Base-by-base conservation (phyloP, 75 land plant genomes). In the Azolla pinnata region DNA sequence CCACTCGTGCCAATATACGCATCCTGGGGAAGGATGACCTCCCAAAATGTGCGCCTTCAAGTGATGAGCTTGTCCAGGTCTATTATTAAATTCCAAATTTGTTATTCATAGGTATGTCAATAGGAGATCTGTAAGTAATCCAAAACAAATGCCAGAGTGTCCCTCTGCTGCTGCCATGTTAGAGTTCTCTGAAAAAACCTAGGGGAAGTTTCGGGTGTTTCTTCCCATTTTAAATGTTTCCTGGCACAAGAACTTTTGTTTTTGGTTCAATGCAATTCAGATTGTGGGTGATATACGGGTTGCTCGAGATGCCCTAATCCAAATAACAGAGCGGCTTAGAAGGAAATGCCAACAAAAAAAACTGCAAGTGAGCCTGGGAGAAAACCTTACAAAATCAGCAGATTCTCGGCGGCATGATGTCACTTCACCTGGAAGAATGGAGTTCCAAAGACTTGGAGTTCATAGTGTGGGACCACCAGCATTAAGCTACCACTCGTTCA, bases 11-110 rank as follows among this genome's bases (percentile, higher is more conserved):
- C 28, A 74, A 82, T 50, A 67, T 88, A 38, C 80, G 78, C 10
- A 72, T 85, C 40, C 38, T 88, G 57, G 61, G 83, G 1, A 82
- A 61, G 48, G 83, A 82, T 50, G 60, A 85, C 30, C 69, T 71
- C 35, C 90, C 95, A 16, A 38, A 29, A 38, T 72, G 70, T 47
- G 72, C 84, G 35, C 60, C 68, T 35, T 75, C 73, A 18, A 20
- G 69, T 18, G 90, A 88, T 64, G 95, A 85, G 70, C 66, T 85
- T 66, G 62, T 88, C 21, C 83, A 85, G 90, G 95, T 88, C 21
- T 44, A 50, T 16, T 8, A n/a, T n/a, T n/a, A n/a, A n/a, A n/a
- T n/a, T n/a, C n/a, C 31, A 35, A 35, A 5, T 5, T 26, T 55
- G 12, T 55, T 19, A 12, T 35, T 12, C 12, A 5, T 35, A 12